Conservation (phyloP, 169 alveolate genomes). For the Eimeria falciformis region DNA sequence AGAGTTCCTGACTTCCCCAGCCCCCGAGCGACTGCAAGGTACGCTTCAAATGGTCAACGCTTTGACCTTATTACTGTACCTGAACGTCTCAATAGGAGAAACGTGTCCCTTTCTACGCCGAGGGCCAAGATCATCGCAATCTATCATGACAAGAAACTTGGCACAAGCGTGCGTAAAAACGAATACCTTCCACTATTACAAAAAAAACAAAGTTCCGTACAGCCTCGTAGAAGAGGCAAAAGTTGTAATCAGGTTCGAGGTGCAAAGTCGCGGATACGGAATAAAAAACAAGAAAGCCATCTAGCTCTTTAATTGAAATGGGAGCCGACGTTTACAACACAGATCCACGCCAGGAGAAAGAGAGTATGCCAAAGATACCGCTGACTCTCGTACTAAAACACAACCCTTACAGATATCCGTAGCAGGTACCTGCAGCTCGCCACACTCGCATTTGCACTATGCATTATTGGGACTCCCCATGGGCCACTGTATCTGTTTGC, state of each 20-base stretch:
- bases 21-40: slow-evolving; percentile 55
- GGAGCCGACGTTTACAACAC: slow-evolving; percentile 42
- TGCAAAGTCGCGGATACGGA: not conserved
- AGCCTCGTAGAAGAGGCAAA: slow-evolving; percentile 41
- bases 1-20: not conserved
- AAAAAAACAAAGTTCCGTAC: not conserved
- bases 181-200: not conserved
- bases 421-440: no score
- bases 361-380: not conserved
- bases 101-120: not conserved
- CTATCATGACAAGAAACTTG: slow-evolving; percentile 19
- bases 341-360: not conserved
- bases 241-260: not conserved
- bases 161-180: slow-evolving; percentile 1
- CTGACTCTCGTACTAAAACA: not conserved
- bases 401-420: slow-evolving; percentile 18
- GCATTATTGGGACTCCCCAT: no score
- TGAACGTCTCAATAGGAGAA: not conserved
- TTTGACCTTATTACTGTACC: not conserved
- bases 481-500: no score
- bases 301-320: slow-evolving; percentile 19
- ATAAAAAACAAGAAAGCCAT: not conserved
- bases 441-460: no score
- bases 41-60: not conserved
- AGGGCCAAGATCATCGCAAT: slow-evolving; percentile 11